A percentile compares a stretch with the other conserved stretches of the same genome.
Evolutionary conservation across 768 basidiomycete species (phyloP).

Genomic region (Auriscalpium microsporum): DNA sequence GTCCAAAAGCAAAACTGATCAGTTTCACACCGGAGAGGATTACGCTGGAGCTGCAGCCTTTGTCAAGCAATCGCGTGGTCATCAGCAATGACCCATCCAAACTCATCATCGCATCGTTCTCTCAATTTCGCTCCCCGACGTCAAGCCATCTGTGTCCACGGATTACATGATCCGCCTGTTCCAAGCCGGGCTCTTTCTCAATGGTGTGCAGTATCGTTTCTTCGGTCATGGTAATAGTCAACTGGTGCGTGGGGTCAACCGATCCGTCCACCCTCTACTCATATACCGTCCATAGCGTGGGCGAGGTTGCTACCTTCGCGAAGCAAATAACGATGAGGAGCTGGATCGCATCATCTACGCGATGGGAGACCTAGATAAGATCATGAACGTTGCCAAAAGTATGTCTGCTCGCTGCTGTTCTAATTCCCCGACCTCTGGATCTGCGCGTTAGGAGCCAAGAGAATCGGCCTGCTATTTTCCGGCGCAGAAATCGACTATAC

Average conservation of each 20-base stretch:
- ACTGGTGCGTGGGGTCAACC: constrained; percentile 31
- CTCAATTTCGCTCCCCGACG: constrained; percentile 43
- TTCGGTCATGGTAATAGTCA: constrained; percentile 70
- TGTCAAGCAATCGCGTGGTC: constrained; percentile 53
- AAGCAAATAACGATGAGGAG: constrained; percentile 45
- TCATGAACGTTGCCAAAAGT: constrained; percentile 63
- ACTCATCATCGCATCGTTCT: constrained; percentile 49
- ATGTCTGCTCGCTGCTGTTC: constrained; percentile 9
- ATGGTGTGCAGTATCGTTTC: constrained; percentile 55
- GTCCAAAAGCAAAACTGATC: constrained; percentile 25
- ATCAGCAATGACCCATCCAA: constrained; percentile 47
- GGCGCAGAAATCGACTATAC: constrained; percentile 51
- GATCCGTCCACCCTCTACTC: neutral
- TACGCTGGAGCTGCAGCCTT: constrained; percentile 37
- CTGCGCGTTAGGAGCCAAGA: constrained; percentile 45
- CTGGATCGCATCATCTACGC: constrained; percentile 49
- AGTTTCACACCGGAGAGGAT: constrained; percentile 43
- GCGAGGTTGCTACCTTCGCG: constrained; percentile 54
- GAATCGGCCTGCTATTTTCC: constrained; percentile 61
- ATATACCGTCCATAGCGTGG: constrained; percentile 34
- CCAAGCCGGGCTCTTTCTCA: constrained; percentile 47
- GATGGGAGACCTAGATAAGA: constrained; percentile 49
- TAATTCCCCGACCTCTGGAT: neutral
- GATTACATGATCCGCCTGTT: constrained; percentile 53
- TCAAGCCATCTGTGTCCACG: constrained; percentile 35